These are phyloP conservation scores for Paramecium sexaurelia DNA, from an alignment of 73 alveolate genomes.

Conservation along the genomic window DNA sequence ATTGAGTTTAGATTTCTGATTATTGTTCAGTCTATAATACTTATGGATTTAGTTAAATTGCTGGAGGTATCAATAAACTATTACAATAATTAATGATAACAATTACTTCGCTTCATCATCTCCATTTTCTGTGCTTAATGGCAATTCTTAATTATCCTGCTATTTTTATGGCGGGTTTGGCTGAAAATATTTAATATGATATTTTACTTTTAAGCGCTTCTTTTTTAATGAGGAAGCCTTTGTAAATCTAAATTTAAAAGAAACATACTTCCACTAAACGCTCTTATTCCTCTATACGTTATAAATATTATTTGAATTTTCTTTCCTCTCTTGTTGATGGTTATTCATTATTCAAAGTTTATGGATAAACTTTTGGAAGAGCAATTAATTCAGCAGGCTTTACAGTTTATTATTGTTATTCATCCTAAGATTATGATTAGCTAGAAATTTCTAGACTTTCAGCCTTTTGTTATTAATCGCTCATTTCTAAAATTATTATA, in stretches of 20 bases:
- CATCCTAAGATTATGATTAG: not conserved
- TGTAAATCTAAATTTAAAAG: constrained; percentile 14
- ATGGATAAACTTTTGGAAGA: not conserved
- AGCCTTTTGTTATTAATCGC: not conserved
- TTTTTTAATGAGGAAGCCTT: not conserved
- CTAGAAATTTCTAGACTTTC: not conserved
- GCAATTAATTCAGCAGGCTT: not conserved
- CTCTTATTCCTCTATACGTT: not conserved
- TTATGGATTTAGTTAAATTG: not conserved
- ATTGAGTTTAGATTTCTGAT: not conserved
- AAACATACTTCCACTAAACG: constrained; percentile 8
- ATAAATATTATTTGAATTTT: not conserved
- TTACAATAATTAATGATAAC: not conserved
- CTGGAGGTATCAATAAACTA: not conserved
- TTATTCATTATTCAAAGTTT: not conserved
- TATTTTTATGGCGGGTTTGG: constrained; percentile 22
- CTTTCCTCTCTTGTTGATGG: constrained; percentile 20
- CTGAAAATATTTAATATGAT: not conserved
- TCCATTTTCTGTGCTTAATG: not conserved
- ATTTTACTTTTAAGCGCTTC: constrained; percentile 19
- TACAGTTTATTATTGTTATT: not conserved
- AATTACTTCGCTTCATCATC: not conserved
- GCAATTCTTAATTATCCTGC: not conserved
- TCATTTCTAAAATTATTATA: not conserved
- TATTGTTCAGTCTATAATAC: not conserved